phyloP scores from a whole-genome alignment of 768 basidiomycete species.

The Clitopilus passeckerianus region DNA sequence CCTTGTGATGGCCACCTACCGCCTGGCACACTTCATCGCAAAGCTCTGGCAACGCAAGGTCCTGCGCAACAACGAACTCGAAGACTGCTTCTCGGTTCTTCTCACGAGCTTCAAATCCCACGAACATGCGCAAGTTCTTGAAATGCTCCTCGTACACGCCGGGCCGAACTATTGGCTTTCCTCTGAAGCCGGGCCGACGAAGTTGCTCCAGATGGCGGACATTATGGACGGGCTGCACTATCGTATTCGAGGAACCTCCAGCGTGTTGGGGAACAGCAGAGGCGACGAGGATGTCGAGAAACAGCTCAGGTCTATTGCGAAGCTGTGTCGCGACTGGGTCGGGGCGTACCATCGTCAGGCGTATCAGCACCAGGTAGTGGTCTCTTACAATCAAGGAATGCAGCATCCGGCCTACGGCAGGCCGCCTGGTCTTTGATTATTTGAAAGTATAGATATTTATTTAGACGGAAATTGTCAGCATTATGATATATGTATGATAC shows the following conservation, averaged over 20 bases:
- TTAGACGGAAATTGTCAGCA: no score
- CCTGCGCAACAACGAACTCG: background rate
- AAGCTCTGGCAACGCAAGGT: background rate
- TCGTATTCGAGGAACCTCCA: conserved; percentile 9
- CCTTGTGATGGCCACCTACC: background rate
- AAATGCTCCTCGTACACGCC: conserved; percentile 7
- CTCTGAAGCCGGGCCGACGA: conserved; percentile 7
- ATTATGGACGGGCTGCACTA: background rate
- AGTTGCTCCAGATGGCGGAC: conserved; percentile 3
- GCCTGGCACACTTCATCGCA: background rate
- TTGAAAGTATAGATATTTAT: no score
- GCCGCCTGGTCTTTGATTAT: background rate
- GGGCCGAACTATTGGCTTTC: conserved; percentile 11
- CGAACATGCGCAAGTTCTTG: conserved; percentile 13
- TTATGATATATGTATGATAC: no score
- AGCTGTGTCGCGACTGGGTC: conserved; percentile 3
- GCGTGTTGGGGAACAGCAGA: conserved; percentile 5
- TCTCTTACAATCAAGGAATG: background rate
- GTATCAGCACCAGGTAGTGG: background rate
- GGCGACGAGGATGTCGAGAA: conserved; percentile 1
- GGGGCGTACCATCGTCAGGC: background rate
- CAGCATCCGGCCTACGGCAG: background rate
- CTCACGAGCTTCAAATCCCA: conserved; percentile 11
- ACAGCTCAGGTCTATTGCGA: conserved; percentile 1
- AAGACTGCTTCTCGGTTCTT: conserved; percentile 1